Conservation (phyloP, 768 basidiomycete species). For the Rickenella mellea region DNA sequence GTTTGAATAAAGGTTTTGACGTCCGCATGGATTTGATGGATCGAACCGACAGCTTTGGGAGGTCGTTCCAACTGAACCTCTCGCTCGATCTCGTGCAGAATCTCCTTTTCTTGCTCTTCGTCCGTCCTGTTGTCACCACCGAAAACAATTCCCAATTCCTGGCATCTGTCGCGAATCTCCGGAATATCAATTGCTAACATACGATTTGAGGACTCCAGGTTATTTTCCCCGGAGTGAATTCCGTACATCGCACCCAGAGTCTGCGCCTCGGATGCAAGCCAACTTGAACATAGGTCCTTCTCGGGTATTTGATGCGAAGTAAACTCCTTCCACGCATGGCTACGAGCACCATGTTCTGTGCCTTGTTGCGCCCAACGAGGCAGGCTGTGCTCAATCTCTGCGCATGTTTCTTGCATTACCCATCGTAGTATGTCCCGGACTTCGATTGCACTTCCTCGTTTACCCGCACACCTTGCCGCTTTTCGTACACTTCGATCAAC, state of each 20-base stretch:
- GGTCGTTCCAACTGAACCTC: constrained; percentile 9
- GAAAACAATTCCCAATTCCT: neutral
- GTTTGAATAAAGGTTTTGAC: neutral
- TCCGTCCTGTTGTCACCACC: neutral
- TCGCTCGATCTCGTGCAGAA: constrained; percentile 8
- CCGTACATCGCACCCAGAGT: constrained; percentile 4
- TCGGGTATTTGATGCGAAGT: neutral
- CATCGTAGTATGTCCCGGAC: constrained; percentile 31
- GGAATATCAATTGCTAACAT: neutral
- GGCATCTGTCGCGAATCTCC: neutral
- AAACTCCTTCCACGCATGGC: constrained; percentile 4
- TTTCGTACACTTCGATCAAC: constrained; percentile 27
- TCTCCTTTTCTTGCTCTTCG: constrained; percentile 9
- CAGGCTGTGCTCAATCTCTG: constrained; percentile 27
- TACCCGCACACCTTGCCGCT: no score
- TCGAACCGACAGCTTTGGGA: neutral
- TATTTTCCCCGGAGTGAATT: no score
- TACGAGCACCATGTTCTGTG: constrained; percentile 2
- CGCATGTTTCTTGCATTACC: constrained; percentile 35
- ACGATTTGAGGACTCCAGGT: no score
- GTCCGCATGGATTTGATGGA: constrained; percentile 4
- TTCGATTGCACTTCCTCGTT: no score
- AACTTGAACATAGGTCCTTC: neutral
- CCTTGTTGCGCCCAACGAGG: constrained; percentile 34
- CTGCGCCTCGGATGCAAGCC: neutral